These are phyloP conservation scores for Artemisia annua DNA, from an alignment of 129 eudicot species.

Conservation along the genomic window DNA sequence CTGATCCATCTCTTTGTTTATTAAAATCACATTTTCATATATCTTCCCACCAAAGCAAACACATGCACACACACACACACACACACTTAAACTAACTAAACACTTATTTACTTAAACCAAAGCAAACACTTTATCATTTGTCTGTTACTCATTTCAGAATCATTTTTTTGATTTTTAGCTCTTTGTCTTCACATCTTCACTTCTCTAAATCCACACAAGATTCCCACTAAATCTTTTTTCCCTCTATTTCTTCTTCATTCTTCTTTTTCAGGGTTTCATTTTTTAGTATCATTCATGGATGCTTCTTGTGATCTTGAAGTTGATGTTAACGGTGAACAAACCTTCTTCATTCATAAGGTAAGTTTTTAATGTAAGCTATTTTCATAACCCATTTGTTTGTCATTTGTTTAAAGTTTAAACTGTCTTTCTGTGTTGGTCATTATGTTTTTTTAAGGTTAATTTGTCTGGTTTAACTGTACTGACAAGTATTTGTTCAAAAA, in stretches of 20 bases:
- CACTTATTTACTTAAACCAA: constrained; percentile 10
- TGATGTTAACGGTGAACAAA: constrained; percentile 90
- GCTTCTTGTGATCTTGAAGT: constrained; percentile 64
- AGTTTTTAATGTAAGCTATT: constrained; percentile 6
- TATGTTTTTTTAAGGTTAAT: constrained; percentile 23
- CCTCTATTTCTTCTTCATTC: constrained; percentile 2
- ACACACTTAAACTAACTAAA: background rate
- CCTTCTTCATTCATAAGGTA: constrained; percentile 74
- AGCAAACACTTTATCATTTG: constrained; percentile 31
- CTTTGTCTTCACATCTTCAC: constrained; percentile 42
- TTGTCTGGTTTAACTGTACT: constrained; percentile 35
- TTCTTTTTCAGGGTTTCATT: background rate
- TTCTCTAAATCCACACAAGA: constrained; percentile 23
- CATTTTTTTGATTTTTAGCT: constrained; percentile 36
- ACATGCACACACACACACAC: constrained; percentile 7
- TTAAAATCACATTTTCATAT: constrained; percentile 26
- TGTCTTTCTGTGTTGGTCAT: constrained; percentile 16
- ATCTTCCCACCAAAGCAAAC: constrained; percentile 38
- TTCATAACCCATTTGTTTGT: background rate
- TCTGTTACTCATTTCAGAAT: constrained; percentile 33
- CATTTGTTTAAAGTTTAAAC: background rate
- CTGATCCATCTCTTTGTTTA: constrained; percentile 37
- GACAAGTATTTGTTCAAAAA: background rate
- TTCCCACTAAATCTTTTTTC: constrained; percentile 18
- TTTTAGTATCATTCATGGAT: constrained; percentile 42